Conservation (phyloP, 768 basidiomycete species). For the Asterophora lycoperdoides region DNA sequence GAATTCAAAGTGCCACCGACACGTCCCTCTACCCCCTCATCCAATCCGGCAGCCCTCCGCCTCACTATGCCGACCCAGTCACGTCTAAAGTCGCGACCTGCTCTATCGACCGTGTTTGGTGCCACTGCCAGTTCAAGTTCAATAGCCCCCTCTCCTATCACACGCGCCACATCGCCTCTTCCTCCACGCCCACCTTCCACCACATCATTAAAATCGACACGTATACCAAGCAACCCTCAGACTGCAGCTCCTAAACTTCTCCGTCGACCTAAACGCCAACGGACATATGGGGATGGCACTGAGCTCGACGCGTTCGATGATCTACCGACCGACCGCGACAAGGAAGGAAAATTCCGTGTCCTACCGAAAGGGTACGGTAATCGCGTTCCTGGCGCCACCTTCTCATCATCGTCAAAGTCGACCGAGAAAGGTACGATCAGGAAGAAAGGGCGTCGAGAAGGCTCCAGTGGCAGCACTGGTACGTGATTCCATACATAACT, state of each 20-base stretch:
- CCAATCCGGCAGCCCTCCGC: conserved; percentile 71
- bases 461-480: conserved; percentile 42
- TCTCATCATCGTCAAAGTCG: conserved; percentile 41
- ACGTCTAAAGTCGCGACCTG: conserved; percentile 67
- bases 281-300: conserved; percentile 81
- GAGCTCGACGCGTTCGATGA: conserved; percentile 89
- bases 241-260: conserved; percentile 60
- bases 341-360: conserved; percentile 70
- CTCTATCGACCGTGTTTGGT: conserved; percentile 75
- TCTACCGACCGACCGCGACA: conserved; percentile 79
- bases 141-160: conserved; percentile 30
- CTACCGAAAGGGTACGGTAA: conserved; percentile 67
- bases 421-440: conserved; percentile 53
- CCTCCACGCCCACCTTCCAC: conserved; percentile 59
- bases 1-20: conserved; percentile 74
- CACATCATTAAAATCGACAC: conserved; percentile 38
- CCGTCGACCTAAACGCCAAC: conserved; percentile 70
- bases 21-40: conserved; percentile 75
- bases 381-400: conserved; percentile 55
- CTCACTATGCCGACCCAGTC: conserved; percentile 86
- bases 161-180: conserved; percentile 56
- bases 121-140: conserved; percentile 32
- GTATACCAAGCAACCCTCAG: conserved; percentile 32
- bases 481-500: conserved; percentile 15
- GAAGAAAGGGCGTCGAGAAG: conserved; percentile 51